Conservation (phyloP, 352 stramenopile genomes). For the Phytophthora tubulina region DNA sequence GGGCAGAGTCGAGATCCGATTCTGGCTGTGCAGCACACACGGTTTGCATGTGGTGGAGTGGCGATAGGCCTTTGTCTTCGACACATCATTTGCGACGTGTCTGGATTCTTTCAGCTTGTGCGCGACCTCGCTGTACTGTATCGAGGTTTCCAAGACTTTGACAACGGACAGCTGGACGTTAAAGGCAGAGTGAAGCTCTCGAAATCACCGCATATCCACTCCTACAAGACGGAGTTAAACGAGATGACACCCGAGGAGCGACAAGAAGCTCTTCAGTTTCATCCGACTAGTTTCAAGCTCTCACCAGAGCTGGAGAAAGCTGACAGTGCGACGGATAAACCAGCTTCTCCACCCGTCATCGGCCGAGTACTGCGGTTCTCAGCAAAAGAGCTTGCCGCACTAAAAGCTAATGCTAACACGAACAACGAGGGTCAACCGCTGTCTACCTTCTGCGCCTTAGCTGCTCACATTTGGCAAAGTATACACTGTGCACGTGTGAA, state of each 20-base stretch:
- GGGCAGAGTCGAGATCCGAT: conserved; percentile 24
- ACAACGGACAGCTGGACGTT: neutral
- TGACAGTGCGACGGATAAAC: neutral
- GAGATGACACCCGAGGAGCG: conserved; percentile 14
- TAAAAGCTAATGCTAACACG: conserved; percentile 27
- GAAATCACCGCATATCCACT: conserved; percentile 6
- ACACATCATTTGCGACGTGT: conserved; percentile 32
- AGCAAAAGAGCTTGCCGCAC: conserved; percentile 10
- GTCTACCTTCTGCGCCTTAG: conserved; percentile 25
- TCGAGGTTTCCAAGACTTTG: conserved; percentile 4
- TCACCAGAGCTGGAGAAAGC: neutral
- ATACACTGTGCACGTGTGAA: conserved; percentile 13
- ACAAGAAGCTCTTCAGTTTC: conserved; percentile 11
- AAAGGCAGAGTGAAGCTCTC: conserved; percentile 4
- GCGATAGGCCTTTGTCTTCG: conserved; percentile 29
- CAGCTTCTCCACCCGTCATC: conserved; percentile 4
- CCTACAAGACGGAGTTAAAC: conserved; percentile 12
- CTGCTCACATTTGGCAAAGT: conserved; percentile 26
- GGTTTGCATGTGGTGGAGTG: conserved; percentile 33
- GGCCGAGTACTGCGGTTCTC: conserved; percentile 36
- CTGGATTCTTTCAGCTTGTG: conserved; percentile 39
- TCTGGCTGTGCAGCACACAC: conserved; percentile 30
- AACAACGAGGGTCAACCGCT: neutral
- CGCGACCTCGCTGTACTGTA: conserved; percentile 31
- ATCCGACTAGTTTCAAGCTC: conserved; percentile 18